These are phyloP conservation scores for Fusarium metavorans DNA, from an alignment of 2,329 filamentous ascomycete species.

Conservation along the genomic window DNA sequence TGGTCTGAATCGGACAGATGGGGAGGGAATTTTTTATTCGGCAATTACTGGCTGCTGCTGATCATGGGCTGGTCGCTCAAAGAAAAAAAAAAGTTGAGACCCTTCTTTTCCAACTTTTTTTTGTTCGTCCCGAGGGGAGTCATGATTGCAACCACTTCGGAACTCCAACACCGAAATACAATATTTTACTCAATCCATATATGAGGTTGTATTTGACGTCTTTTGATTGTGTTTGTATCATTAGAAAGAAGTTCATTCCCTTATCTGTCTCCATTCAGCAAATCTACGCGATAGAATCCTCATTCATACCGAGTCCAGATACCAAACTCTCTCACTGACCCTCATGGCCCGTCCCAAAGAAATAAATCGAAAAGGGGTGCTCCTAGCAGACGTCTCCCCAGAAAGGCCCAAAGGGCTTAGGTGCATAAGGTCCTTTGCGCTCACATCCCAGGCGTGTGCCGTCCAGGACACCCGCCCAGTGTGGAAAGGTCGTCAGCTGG, in stretches of 20 bases:
- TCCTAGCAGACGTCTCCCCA: conserved; percentile 21
- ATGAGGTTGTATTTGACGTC: background rate
- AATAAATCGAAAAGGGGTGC: conserved; percentile 23
- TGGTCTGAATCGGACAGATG: conserved; percentile 14
- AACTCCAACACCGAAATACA: background rate
- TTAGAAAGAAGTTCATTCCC: background rate
- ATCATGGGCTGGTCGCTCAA: conserved; percentile 5
- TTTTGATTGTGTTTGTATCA: background rate
- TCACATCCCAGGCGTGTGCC: conserved; percentile 18
- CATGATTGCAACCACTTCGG: conserved; percentile 3
- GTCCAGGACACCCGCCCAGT: conserved; percentile 20
- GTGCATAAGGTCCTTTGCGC: conserved; percentile 24
- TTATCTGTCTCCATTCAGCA: background rate
- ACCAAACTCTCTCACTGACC: conserved; percentile 7
- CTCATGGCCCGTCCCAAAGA: conserved; percentile 19
- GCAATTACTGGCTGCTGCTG: conserved; percentile 27
- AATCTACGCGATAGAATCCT: background rate
- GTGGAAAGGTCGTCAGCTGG: conserved; percentile 36
- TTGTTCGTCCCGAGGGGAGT: conserved; percentile 1
- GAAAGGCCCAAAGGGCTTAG: conserved; percentile 34
- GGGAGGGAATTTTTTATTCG: conserved; percentile 28
- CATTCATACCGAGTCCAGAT: conserved; percentile 14
- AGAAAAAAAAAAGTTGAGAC: conserved; percentile 18
- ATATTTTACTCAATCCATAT: background rate
- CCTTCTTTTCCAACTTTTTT: conserved; percentile 35